Evolutionary conservation across 805 yeast species (phyloP), one percentile per base, ranked within the genome.

Genomic region (Zygotorulaspora chibaensis): DNA sequence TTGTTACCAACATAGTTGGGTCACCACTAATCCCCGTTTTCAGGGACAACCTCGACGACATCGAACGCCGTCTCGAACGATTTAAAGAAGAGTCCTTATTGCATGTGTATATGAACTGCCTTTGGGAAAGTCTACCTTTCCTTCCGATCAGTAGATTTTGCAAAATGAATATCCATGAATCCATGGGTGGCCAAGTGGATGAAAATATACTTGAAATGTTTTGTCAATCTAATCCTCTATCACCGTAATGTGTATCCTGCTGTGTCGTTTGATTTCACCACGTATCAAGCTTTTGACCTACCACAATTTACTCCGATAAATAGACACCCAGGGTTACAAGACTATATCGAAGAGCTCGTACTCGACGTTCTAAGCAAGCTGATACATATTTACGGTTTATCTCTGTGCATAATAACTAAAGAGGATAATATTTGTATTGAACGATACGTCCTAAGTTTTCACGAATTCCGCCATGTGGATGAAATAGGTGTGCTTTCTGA

Each of bases 301-400:
- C 69, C 70, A 0, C 61, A 61, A 18, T 62, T 60, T 33, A 63
- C 73, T 0, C 74, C 76, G 10, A 65, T 69, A 30, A 70, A 67
- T 40, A 62, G 81, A 48, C 79, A 77, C 51, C 79, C 79, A 0
- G 67, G 54, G 1, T 68, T 75, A n/a, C 62, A 61, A 17, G 44
- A 54, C 3, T 74, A 74, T 47, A 54, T 74, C 6, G 68, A 64
- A 34, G 63, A 62, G 13, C 53, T 71, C 12, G 54, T 66, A 1
- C 38, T 42, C 2, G 65, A 66, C 43, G 13, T 63, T 5, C 12
- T 65, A 7, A 33, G 42, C 8, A 64, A 62, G 43, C 27, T 64
- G 8, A 29, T 44, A 2, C 58, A 61, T 37, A 38, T 60, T 1
- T 54, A 57, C 40, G 50, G 56, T 12, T 13, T 64, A 12, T 50